Base-by-base conservation (phyloP, 495 filamentous ascomycete species). In the Peziza echinospora region DNA sequence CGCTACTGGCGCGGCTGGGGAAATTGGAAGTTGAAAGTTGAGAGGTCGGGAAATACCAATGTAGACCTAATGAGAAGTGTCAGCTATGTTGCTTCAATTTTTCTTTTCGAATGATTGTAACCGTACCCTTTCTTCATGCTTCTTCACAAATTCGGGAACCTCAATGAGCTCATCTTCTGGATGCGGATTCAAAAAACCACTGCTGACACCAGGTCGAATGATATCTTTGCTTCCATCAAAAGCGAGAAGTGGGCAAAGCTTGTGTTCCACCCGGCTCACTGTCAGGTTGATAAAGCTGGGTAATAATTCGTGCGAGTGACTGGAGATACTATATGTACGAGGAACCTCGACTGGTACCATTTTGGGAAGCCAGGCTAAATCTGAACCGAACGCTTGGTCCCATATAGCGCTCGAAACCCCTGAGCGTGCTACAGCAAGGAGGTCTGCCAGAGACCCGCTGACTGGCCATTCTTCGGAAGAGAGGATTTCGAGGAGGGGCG, bases 281-380 rank as follows among this genome's bases (percentile, higher is more conserved):
- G 65, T 68, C 17, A 71, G 43, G 44, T 70, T 63, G 22, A 70
- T 59, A 3, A 63, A 61, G n/a, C 57, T 64, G 6, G 68, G 68
- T 6, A 71, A 64, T 21, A 69, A 59, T 47, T 66, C 66, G 16
- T 64, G 49, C 1, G 65, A 63, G 43, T 63, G 55, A 43, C 59
- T 68, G 21, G 67, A 67, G 30, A 71, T 71, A 21, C 62, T 65
- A 39, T 71, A 71, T 0, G 68, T 71, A 16, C 68, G 60, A 8
- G 66, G 68, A 0, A 71, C 63, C 51, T 71, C 67, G 8, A 69
- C 58, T 0, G 59, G 41, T 39, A 71, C 60, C 16, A 71, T 48
- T 23, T 69, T 66, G 3, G 52, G 48, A 0, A 71, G 57, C 68
- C 68, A 71, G 0, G 59, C 49, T 16, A 71, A 47, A 43, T 67